phyloP scores from a whole-genome alignment of 1,284 basidiomycete species.

The Fistulinella cinereoalba region DNA sequence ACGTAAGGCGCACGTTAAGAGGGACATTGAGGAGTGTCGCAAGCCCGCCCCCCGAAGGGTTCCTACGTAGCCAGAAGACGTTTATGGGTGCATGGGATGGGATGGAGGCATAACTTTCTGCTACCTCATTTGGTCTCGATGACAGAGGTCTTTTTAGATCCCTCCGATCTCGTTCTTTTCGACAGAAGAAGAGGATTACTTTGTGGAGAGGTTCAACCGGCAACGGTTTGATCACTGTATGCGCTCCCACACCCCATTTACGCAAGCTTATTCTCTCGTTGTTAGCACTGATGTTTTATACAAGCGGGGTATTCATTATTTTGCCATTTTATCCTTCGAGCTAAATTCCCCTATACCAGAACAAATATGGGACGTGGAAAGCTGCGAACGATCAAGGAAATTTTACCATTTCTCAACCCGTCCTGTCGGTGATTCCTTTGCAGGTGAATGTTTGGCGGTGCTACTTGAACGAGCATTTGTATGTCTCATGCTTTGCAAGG shows the following conservation, averaged over 20 bases:
- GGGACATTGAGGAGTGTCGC: slow-evolving; percentile 48
- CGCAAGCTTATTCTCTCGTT: background rate
- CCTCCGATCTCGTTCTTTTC: slow-evolving; percentile 58
- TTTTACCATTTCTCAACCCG: slow-evolving; percentile 54
- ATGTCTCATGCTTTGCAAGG: slow-evolving; percentile 34
- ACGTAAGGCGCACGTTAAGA: slow-evolving; percentile 54
- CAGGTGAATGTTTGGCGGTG: slow-evolving; percentile 36
- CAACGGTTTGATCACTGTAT: slow-evolving; percentile 61
- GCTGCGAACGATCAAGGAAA: slow-evolving; percentile 55
- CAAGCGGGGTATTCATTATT: slow-evolving; percentile 38
- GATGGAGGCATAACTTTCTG: slow-evolving; percentile 6
- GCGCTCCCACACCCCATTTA: background rate
- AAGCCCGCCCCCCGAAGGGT: slow-evolving; percentile 53
- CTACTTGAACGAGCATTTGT: background rate
- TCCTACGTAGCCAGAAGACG: slow-evolving; percentile 46
- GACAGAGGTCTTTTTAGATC: slow-evolving; percentile 39
- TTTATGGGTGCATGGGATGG: slow-evolving; percentile 50
- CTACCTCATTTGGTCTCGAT: background rate
- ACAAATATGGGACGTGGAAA: slow-evolving; percentile 50
- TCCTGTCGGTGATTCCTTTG: slow-evolving; percentile 54
- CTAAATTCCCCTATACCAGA: no score
- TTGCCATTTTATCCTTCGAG: background rate
- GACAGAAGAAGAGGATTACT: slow-evolving; percentile 60
- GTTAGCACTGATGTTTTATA: slow-evolving; percentile 57
- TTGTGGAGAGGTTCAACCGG: slow-evolving; percentile 54